These are phyloP conservation scores for Triglochin maritima DNA, from an alignment of 106 monocot genomes.

Conservation along the genomic window DNA sequence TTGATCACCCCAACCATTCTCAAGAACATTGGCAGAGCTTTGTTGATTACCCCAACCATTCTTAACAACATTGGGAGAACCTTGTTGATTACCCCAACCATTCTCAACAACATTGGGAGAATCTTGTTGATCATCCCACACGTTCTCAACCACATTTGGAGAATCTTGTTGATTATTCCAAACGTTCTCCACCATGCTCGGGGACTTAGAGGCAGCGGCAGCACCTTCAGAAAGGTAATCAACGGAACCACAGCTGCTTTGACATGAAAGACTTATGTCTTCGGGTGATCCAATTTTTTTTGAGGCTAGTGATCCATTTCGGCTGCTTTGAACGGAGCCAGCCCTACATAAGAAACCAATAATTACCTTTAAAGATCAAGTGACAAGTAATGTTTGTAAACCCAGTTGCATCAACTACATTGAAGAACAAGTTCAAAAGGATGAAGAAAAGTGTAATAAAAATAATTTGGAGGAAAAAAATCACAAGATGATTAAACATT, in stretches of 20 bases:
- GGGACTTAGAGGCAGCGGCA: neutral
- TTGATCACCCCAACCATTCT: neutral
- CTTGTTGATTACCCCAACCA: neutral
- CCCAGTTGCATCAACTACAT: too few relatives aligned
- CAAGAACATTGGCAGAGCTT: neutral
- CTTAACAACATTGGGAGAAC: neutral
- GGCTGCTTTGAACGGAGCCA: slow-evolving; percentile 11
- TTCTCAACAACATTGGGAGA: slow-evolving; percentile 1
- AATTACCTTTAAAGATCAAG: neutral
- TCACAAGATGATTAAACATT: too few relatives aligned
- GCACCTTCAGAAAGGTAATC: slow-evolving; percentile 29
- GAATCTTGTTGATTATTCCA: neutral
- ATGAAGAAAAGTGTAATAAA: too few relatives aligned
- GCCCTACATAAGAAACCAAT: slow-evolving; percentile 11
- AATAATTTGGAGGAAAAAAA: too few relatives aligned
- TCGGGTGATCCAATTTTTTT: slow-evolving; percentile 27
- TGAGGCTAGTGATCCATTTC: slow-evolving; percentile 10
- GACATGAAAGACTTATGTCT: slow-evolving; percentile 20
- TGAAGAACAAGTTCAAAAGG: too few relatives aligned
- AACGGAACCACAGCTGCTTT: slow-evolving; percentile 45
- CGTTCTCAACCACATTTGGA: neutral
- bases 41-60: neutral
- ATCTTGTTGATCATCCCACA: neutral
- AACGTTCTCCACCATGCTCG: neutral
- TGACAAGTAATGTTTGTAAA: neutral